Percentiles rank a stretch among this genome's conserved stretches.
Evolutionary conservation across 192 early-diverging fungal genomes (phyloP).

Genomic region (Ramicandelaber brevisporus): DNA sequence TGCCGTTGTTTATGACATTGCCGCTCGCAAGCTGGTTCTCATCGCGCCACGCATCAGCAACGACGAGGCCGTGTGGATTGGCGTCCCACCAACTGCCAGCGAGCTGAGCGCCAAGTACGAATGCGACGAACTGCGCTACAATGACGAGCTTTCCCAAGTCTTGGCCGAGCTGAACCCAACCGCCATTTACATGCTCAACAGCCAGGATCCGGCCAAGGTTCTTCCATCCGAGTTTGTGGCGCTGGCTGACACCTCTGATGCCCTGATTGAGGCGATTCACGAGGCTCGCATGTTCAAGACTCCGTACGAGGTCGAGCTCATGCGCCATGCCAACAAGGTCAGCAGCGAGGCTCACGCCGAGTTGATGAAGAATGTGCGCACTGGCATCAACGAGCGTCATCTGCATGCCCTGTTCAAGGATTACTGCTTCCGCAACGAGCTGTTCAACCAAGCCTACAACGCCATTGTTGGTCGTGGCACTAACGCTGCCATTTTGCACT

Average conservation of each 20-base stretch:
- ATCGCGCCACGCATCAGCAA: slow-evolving; percentile 34
- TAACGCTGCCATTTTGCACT: slow-evolving; percentile 61
- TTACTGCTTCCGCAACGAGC: slow-evolving; percentile 32
- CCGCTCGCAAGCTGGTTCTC: slow-evolving; percentile 24
- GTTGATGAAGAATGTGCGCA: slow-evolving; percentile 36
- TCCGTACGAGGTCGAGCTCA: slow-evolving; percentile 40
- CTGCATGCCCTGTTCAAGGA: slow-evolving; percentile 58
- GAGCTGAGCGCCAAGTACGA: slow-evolving; percentile 28
- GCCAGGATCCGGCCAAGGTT: slow-evolving; percentile 12
- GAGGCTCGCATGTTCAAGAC: slow-evolving; percentile 65
- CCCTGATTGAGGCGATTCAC: slow-evolving; percentile 30
- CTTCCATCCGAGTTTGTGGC: neutral
- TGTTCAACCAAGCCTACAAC: slow-evolving; percentile 55
- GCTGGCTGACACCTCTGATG: slow-evolving; percentile 6
- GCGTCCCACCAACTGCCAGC: slow-evolving; percentile 25
- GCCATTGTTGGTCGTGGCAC: slow-evolving; percentile 59
- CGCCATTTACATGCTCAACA: slow-evolving; percentile 21
- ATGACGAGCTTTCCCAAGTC: slow-evolving; percentile 18
- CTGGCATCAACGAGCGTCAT: slow-evolving; percentile 42
- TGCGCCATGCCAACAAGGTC: slow-evolving; percentile 54
- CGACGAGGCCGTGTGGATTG: slow-evolving; percentile 64
- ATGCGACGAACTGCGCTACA: slow-evolving; percentile 40
- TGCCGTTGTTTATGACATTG: slow-evolving; percentile 39
- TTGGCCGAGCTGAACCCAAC: slow-evolving; percentile 14
- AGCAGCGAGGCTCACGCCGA: slow-evolving; percentile 49